These are phyloP conservation scores for Nannochloropsis oceanica DNA, from an alignment of 108 stramenopile species.

Conservation along the genomic window DNA sequence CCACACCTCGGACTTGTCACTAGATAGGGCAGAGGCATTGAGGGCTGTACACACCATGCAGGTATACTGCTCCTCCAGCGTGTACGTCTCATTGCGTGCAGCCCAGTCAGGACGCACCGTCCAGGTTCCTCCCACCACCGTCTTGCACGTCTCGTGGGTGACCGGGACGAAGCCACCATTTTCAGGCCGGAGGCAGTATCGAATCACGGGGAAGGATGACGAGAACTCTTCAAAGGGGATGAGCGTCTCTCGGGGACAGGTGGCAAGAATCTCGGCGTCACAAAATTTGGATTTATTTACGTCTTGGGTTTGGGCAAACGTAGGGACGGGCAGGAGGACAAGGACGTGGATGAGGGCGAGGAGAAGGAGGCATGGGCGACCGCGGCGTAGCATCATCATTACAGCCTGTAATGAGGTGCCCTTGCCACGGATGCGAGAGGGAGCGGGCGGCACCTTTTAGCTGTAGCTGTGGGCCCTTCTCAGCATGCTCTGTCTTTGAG, in stretches of 20 bases:
- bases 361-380: too few relatives aligned
- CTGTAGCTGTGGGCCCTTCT: too few relatives aligned
- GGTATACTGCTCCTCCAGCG: not conserved
- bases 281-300: not conserved
- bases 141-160: not conserved
- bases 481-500: too few relatives aligned
- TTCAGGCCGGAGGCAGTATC: not conserved
- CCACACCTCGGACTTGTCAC: not conserved
- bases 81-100: not conserved
- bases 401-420: too few relatives aligned
- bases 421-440: too few relatives aligned
- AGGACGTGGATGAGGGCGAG: too few relatives aligned
- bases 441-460: too few relatives aligned
- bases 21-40: not conserved
- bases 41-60: not conserved
- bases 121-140: not conserved
- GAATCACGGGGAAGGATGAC: not conserved
- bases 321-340: too few relatives aligned
- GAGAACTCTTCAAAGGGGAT: not conserved
- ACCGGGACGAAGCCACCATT: not conserved
- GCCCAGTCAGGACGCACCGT: not conserved
- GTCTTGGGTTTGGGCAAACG: too few relatives aligned
- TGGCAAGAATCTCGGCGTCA: not conserved
- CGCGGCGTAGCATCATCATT: too few relatives aligned
- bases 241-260: not conserved